Percentiles rank a stretch among this genome's conserved stretches.
These are phyloP conservation scores for Sporothrix humicola DNA, from an alignment of 2,329 filamentous ascomycete genomes.

Conservation along the genomic window DNA sequence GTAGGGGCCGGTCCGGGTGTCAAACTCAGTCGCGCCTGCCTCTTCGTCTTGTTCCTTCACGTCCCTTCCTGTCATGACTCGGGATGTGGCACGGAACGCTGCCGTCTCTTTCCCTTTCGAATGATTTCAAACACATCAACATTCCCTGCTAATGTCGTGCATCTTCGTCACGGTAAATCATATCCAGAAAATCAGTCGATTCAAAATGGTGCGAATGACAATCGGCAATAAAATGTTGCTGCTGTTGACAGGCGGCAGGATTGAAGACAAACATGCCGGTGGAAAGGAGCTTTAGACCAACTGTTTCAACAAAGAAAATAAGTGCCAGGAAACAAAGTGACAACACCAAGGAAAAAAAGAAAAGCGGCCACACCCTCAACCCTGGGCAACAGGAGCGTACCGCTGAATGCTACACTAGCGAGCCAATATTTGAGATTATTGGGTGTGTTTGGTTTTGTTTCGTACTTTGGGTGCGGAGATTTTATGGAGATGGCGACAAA, in stretches of 20 bases:
- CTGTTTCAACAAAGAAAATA: not conserved
- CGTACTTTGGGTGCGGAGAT: slow-evolving; percentile 16
- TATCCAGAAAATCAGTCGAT: not conserved
- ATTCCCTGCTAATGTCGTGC: too few species aligned
- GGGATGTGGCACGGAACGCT: too few species aligned
- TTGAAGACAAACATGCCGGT: not conserved
- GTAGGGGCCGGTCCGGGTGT: too few species aligned
- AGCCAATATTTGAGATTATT: not conserved
- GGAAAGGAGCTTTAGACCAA: not conserved
- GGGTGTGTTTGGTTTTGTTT: too few species aligned
- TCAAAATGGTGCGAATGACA: not conserved
- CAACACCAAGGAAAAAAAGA: not conserved
- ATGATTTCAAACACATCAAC: too few species aligned
- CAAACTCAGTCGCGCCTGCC: too few species aligned
- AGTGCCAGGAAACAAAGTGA: too few species aligned
- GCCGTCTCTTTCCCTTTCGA: too few species aligned
- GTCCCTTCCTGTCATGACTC: too few species aligned
- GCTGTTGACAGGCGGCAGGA: not conserved
- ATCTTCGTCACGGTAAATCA: not conserved
- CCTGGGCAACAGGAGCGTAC: not conserved
- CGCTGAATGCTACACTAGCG: slow-evolving; percentile 1
- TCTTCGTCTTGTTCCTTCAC: too few species aligned
- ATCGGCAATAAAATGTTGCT: not conserved
- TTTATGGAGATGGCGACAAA: slow-evolving; percentile 15
- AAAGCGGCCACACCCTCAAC: not conserved